Base-by-base conservation (phyloP, 495 filamentous ascomycete genomes). In the Tuber calosporum region DNA sequence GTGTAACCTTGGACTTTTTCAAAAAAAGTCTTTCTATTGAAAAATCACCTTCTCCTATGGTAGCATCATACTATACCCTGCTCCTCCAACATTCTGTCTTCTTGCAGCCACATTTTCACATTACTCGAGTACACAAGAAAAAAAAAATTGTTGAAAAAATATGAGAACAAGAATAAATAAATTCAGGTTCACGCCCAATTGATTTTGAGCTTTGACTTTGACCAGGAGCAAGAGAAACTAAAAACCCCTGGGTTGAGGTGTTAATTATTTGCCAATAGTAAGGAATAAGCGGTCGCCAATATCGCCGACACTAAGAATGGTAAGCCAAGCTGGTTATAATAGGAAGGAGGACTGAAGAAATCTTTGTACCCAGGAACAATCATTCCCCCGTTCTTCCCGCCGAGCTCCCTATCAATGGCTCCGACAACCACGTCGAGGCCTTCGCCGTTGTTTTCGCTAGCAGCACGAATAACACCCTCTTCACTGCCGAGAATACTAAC, bases 241-340 rank as follows among this genome's bases (percentile, higher is more conserved):
- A 34, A 19, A 62, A 34, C 53, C 17, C 1, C 26, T 7, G 34
- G 17, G 26, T 62, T 62, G 34, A 26, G 13, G 26, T 19, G 34
- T 45, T 30, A 40, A n/a, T 77, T 87, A 97, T 83, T 97, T 98
- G 39, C 94, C 94, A 84, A 94, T 88, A 0, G 94, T 96, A 83
- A 96, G 87, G 85, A 94, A 98, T 82, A 98, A 84, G 72, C 94
- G 85, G 85, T 98, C 94, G 8, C 94, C 94, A 75, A 97, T 91
- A 86, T 97, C 94, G 15, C 77, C 80, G n/a, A 81, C 69, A 22
- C 79, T 81, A 40, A 41, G 69, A 58, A 30, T 11, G 48, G 48
- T 58, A 58, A 58, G 48, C 48, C 48, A 13, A 4, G 20, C 20
- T 41, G 66, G 17, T 69, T 69, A 70, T 38, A 37, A 13, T 37